Evolutionary conservation across 352 stramenopile genomes (phyloP), one percentile per base, ranked within the genome.

Genomic region (Phytophthora constricta): DNA sequence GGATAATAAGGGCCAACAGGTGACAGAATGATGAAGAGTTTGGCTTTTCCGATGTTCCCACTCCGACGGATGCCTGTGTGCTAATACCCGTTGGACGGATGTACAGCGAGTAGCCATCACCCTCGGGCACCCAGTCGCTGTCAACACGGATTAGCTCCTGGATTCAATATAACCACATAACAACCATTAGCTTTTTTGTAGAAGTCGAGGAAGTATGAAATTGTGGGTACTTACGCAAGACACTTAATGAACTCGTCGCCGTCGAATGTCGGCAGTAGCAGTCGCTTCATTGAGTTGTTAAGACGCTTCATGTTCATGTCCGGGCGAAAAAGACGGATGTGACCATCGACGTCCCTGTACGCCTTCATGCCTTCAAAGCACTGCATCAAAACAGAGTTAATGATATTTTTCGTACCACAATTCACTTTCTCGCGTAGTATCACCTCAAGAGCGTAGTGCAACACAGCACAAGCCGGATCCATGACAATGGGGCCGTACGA

Each of bases 1-100:
- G 96, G 94, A 79, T 99, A 99, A 82, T 99, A 99, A 7, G 97
- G 97, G 13, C 97, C 97, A 5, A 99, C 96, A 11, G 97, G 97
- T 50, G 88, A 98, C 25, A 97, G 84, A 58, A 99, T 99, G 34
- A 98, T 90, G 68, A 96, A 99, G 26, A 99, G 77, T 59, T 98
- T 95, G 63, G 98, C 79, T 89, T 90, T 26, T 90, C 70, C 23
- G 93, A 95, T 16, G 90, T 76, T 7, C 81, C 81, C 10, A 99
- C 79, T 34, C 96, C 94, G 51, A 99, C 89, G 49, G 83, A 97
- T n/a, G 88, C 89, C 72, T 98, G 68, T 0, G 92, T 98, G 62
- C 87, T 96, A 64, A 98, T 97, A n/a, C 89, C 93, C 11, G 93
- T 98, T 10, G 97, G 96, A 34, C 96, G 92, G 53, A 99, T 88